Conservation (phyloP, 495 filamentous ascomycete genomes). For the Pyrenula aspistea region DNA sequence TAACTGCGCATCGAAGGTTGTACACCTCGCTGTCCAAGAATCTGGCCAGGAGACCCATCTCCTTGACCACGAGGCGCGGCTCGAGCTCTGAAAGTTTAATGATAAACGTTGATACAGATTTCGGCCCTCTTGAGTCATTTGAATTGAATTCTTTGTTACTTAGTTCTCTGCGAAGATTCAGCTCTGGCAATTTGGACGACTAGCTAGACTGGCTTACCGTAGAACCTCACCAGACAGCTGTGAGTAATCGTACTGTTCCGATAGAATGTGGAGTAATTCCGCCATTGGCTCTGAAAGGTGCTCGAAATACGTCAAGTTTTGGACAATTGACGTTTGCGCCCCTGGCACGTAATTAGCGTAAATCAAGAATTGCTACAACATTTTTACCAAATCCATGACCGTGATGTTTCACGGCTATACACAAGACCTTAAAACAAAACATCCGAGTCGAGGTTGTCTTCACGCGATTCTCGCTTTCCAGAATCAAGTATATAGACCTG, state of each 20-base stretch:
- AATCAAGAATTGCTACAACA: background rate
- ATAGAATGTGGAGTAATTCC: conserved; percentile 90
- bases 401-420: conserved; percentile 95
- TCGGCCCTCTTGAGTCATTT: conserved; percentile 89
- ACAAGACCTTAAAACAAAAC: conserved; percentile 94
- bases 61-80: conserved; percentile 87
- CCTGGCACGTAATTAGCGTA: conserved; percentile 36
- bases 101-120: conserved; percentile 96
- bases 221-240: conserved; percentile 91
- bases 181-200: conserved; percentile 3
- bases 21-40: conserved; percentile 94
- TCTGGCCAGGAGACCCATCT: conserved; percentile 88
- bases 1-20: conserved; percentile 80
- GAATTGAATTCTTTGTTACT: conserved; percentile 96
- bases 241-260: conserved; percentile 95
- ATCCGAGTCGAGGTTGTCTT: conserved; percentile 87
- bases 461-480: conserved; percentile 87
- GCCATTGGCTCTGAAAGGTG: conserved; percentile 98
- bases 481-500: conserved; percentile 80
- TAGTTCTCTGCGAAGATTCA: conserved; percentile 50
- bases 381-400: conserved; percentile 84
- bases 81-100: conserved; percentile 91
- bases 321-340: conserved; percentile 94
- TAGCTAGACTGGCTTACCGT: conserved; percentile 22
- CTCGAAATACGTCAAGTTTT: conserved; percentile 96